Conservation (phyloP, 2,329 filamentous ascomycete genomes). For the Fusarium acutatum region DNA sequence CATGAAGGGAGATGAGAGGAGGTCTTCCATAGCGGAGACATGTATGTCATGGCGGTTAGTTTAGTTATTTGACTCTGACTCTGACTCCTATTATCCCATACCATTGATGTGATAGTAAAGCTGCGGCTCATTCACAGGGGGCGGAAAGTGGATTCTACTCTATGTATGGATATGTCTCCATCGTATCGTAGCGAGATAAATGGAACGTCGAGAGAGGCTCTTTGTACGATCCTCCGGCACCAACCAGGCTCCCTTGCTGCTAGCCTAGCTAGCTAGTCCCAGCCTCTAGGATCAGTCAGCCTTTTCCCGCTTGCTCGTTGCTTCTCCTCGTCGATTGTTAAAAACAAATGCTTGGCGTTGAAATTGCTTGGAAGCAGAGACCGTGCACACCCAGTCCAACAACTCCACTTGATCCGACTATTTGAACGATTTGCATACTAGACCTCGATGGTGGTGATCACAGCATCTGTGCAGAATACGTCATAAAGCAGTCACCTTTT, state of each 20-base stretch:
- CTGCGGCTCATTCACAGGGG: constrained; percentile 24
- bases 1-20: not conserved
- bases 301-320: not conserved
- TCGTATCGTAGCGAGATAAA: constrained; percentile 4
- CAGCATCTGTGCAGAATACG: constrained; percentile 25
- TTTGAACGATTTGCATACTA: constrained; percentile 32
- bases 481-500: constrained; percentile 24
- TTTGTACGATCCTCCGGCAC: constrained; percentile 22
- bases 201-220: constrained; percentile 24
- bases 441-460: constrained; percentile 25
- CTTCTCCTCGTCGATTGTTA: not conserved
- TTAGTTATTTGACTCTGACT: constrained; percentile 12
- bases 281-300: not conserved
- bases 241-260: constrained; percentile 8
- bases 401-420: constrained; percentile 20
- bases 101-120: constrained; percentile 9
- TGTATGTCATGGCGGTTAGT: constrained; percentile 25
- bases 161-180: not conserved
- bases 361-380: constrained; percentile 6
- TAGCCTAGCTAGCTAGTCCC: not conserved
- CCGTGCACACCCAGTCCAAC: constrained; percentile 23
- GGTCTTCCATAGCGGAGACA: constrained; percentile 2
- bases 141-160: constrained; percentile 28
- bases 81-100: not conserved
- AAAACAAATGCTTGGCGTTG: constrained; percentile 19